phyloP scores from a whole-genome alignment of 805 yeast genomes.

The Ogataea trehalophila region DNA sequence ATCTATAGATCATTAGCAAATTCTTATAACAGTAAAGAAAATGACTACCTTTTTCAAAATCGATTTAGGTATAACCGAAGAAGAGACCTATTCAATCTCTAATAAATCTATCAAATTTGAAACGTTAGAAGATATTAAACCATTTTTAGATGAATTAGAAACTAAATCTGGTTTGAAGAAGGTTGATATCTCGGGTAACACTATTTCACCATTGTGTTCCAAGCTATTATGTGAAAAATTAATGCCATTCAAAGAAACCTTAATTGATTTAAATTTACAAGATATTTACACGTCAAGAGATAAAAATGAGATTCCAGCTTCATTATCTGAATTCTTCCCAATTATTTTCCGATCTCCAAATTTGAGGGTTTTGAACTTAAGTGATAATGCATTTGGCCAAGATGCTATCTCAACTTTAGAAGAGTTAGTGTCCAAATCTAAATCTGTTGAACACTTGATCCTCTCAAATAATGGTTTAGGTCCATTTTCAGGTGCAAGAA shows the following conservation, averaged over 20 bases:
- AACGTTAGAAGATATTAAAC: conserved; percentile 63
- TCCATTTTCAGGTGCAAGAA: conserved; percentile 93
- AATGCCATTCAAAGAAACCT: conserved; percentile 36
- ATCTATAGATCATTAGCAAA: background rate
- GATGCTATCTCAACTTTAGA: conserved; percentile 91
- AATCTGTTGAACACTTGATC: conserved; percentile 77
- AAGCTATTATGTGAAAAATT: conserved; percentile 58
- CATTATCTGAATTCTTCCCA: conserved; percentile 68
- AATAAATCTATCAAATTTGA: conserved; percentile 77
- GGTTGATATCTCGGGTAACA: conserved; percentile 86
- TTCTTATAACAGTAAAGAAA: background rate
- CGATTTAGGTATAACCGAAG: conserved; percentile 38
- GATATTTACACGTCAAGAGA: conserved; percentile 94
- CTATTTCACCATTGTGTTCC: conserved; percentile 89
- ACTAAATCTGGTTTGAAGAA: conserved; percentile 37
- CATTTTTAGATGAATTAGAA: conserved; percentile 56
- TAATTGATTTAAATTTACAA: conserved; percentile 73
- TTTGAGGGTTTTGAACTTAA: conserved; percentile 69
- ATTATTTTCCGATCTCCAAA: conserved; percentile 66
- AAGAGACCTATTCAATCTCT: conserved; percentile 55
- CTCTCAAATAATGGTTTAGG: conserved; percentile 97
- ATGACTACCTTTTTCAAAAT: conserved; percentile 33
- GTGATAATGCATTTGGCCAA: conserved; percentile 96
- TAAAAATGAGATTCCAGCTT: conserved; percentile 88
- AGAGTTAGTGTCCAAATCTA: conserved; percentile 65